Conservation (phyloP, 345 rosid genomes). For the Euclidium syriacum region DNA sequence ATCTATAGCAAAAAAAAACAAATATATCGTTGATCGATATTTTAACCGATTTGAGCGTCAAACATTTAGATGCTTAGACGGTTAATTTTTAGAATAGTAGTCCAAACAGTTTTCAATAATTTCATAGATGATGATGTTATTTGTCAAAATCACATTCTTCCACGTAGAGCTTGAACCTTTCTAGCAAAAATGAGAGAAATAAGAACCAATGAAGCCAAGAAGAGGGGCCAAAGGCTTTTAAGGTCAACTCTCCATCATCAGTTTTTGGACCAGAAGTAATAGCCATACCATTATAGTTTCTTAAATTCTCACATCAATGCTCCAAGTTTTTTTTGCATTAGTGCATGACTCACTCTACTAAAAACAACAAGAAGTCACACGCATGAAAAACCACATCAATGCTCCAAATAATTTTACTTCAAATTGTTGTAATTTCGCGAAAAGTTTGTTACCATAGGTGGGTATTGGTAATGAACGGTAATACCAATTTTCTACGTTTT, state of each 20-base stretch:
- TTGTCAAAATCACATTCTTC: slow-evolving; percentile 10
- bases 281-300: not conserved
- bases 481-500: too few relatives aligned
- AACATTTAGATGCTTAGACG: too few relatives aligned
- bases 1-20: too few relatives aligned
- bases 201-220: slow-evolving; percentile 6
- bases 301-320: slow-evolving; percentile 19
- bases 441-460: too few relatives aligned
- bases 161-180: slow-evolving; percentile 16
- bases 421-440: not conserved
- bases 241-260: slow-evolving; percentile 18
- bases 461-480: too few relatives aligned
- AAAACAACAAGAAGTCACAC: slow-evolving; percentile 9
- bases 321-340: slow-evolving; percentile 8
- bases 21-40: too few relatives aligned
- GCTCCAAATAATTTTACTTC: not conserved
- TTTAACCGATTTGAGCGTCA: too few relatives aligned
- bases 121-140: slow-evolving; percentile 15
- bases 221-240: slow-evolving; percentile 22
- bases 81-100: too few relatives aligned
- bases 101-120: slow-evolving; percentile 13
- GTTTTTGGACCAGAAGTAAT: slow-evolving; percentile 10
- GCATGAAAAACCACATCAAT: not conserved
- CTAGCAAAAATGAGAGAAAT: not conserved
- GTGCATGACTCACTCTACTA: not conserved